phyloP scores from a whole-genome alignment of 179 eudicot genomes.

The Beta corolliflora region DNA sequence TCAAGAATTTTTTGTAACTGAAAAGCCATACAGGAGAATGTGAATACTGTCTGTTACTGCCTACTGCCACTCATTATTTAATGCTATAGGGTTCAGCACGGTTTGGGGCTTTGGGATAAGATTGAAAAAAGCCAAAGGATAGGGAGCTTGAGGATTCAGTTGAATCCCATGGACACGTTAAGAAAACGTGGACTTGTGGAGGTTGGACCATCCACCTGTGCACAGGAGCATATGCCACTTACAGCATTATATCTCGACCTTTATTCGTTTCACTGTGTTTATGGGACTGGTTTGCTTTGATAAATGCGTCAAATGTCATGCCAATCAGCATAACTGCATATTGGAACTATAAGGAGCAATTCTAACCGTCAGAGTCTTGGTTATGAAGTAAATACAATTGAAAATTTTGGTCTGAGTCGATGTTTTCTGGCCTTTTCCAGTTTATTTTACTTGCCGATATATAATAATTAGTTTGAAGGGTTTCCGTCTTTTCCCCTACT shows the following conservation, averaged over 20 bases:
- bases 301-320: not conserved
- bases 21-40: not conserved
- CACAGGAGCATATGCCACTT: not conserved
- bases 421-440: not conserved
- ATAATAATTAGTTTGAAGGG: not conserved
- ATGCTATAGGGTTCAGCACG: not conserved
- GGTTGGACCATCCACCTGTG: not conserved
- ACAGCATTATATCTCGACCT: not conserved
- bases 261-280: not conserved
- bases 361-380: too few relatives aligned
- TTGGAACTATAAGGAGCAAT: not conserved
- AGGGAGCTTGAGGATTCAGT: not conserved
- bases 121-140: not conserved
- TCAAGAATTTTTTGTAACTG: too few relatives aligned
- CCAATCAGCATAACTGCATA: not conserved
- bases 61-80: not conserved
- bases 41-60: not conserved
- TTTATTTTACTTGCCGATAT: not conserved
- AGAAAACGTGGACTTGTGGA: not conserved
- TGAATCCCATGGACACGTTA: not conserved
- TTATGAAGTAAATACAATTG: not conserved
- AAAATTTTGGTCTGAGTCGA: not conserved
- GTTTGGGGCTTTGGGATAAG: not conserved
- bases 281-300: not conserved
- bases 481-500: not conserved